Evolutionary conservation across 768 basidiomycete genomes (phyloP), one percentile per base, ranked within the genome.

Genomic region (Mycena leptocephala): DNA sequence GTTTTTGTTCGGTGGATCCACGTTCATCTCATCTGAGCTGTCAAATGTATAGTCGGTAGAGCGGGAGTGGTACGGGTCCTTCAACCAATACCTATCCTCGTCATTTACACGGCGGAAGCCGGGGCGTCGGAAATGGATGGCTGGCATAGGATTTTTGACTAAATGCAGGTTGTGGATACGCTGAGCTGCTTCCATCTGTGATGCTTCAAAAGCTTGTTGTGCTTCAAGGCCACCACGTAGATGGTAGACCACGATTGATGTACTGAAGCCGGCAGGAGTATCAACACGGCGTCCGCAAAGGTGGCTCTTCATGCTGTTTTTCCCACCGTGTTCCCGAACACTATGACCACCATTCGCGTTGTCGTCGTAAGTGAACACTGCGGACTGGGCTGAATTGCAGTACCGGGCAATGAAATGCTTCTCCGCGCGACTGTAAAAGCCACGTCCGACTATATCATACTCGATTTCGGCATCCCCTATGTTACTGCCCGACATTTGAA

Each of bases 361-460:
- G 18, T 18, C 32, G 18, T 58, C 56, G 32, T 58, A 58, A 14
- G 56, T 58, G 32, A 58, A 58, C 3, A 58, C 56, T 1, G 56
- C 56, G 2, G 56, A 58, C 2, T 58, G 56, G 9, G 13, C 18
- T 8, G 32, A 2, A 32, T 58, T 32, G 18, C 56, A 58, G 20
- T 81, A 83, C 3, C 80, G 71, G 33, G 81, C 79, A 62, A 77
- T 82, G 53, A 82, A 84, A 66, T 85, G 83, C 14, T 16, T 65
- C 28, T 26, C 37, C 14, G 20, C 28, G n/a, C 30, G n/a, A 22
- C 76, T 79, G n/a, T 77, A 43, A 24, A 83, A 78, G 0, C 58
- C 81, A n/a, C 78, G 67, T 0, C 82, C 83, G 10, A 81, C 64
- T 0, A 83, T 68, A 61, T 82, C 77, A 70, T 83, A 83, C 5